Percentiles rank a stretch among this genome's conserved stretches.
phyloP scores from a whole-genome alignment of 768 basidiomycete species.

The Lactarius psammicola region DNA sequence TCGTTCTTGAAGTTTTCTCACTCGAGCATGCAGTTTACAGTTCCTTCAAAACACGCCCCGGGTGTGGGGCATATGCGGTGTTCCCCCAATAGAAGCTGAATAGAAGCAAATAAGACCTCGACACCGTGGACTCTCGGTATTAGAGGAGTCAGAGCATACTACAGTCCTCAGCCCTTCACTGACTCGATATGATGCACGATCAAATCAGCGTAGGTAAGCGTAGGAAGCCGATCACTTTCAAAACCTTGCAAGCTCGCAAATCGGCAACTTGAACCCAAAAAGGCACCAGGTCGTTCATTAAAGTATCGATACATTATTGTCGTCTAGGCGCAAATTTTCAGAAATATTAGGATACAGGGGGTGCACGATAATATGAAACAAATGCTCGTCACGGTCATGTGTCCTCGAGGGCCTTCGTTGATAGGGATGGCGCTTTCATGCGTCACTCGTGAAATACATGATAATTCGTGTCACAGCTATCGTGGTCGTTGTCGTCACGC shows the following conservation, averaged over 20 bases:
- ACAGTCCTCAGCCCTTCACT: no score
- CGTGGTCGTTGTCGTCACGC: slow-evolving; percentile 21
- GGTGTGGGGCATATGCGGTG: no score
- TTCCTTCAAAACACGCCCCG: no score
- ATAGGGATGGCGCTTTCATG: slow-evolving; percentile 4
- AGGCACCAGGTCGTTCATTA: not conserved
- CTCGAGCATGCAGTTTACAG: no score
- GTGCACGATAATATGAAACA: not conserved
- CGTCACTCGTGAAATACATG: slow-evolving; percentile 19
- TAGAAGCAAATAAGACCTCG: no score
- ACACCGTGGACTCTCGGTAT: no score
- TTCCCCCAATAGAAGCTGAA: no score
- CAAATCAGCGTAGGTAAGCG: no score
- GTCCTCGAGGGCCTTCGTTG: not conserved
- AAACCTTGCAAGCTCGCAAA: not conserved
- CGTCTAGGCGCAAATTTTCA: not conserved
- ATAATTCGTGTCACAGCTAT: slow-evolving; percentile 23
- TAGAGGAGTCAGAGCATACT: no score
- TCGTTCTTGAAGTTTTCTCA: no score
- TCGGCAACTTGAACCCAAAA: not conserved
- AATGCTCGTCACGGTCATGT: slow-evolving; percentile 8
- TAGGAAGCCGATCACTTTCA: not conserved
- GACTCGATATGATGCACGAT: no score
- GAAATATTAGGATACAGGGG: not conserved
- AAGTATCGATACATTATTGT: not conserved